These are phyloP conservation scores for Fraxinus americana DNA, from an alignment of 257 asterid species.

Conservation along the genomic window DNA sequence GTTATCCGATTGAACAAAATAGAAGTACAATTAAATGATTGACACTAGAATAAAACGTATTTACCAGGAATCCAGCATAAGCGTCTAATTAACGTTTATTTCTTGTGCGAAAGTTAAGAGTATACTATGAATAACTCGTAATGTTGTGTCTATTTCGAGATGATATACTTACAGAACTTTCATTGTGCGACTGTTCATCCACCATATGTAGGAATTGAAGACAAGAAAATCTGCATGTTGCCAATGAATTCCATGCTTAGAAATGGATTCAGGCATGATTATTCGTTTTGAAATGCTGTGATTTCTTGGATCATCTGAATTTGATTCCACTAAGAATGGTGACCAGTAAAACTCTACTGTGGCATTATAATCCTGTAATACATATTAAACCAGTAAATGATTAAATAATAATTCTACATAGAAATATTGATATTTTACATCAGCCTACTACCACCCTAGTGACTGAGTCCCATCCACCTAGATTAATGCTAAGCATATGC, in stretches of 20 bases:
- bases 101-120: neutral
- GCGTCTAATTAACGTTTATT: too few relatives aligned
- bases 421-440: neutral
- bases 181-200: constrained; percentile 46
- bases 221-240: constrained; percentile 49
- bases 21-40: too few relatives aligned
- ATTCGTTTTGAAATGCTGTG: constrained; percentile 43
- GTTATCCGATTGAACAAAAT: too few relatives aligned
- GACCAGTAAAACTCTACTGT: constrained; percentile 65
- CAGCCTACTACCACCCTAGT: too few relatives aligned
- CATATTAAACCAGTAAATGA: neutral
- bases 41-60: too few relatives aligned
- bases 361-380: constrained; percentile 50
- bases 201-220: constrained; percentile 73
- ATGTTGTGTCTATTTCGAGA: neutral
- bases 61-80: too few relatives aligned
- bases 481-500: too few relatives aligned
- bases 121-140: neutral
- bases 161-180: constrained; percentile 43
- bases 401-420: too few relatives aligned
- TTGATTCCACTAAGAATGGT: constrained; percentile 64
- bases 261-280: constrained; percentile 45
- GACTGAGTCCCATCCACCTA: too few relatives aligned
- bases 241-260: constrained; percentile 54
- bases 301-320: constrained; percentile 60